Evolutionary conservation across 345 rosid species (phyloP).

Genomic region (Citrus unshiu): DNA sequence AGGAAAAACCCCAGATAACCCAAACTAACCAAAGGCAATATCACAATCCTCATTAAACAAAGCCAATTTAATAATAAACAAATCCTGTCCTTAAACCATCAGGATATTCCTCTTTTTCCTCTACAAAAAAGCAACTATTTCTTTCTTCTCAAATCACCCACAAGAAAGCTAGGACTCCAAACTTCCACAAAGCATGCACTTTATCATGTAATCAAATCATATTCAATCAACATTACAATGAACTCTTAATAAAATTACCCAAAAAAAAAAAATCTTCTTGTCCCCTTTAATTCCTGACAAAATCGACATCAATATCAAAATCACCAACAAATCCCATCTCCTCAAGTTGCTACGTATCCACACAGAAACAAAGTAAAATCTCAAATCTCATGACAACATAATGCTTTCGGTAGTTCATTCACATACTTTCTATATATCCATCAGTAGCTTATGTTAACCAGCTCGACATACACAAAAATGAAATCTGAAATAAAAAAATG

Average conservation of each 20-base stretch:
- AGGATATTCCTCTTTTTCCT: not conserved
- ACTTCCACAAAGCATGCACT: not conserved
- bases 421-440: not conserved
- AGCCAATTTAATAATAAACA: not conserved
- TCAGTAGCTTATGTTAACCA: not conserved
- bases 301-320: not conserved
- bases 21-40: not conserved
- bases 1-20: not conserved
- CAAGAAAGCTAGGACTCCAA: not conserved
- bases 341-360: not conserved
- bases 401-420: not conserved
- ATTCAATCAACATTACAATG: not conserved
- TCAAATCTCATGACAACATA: not conserved
- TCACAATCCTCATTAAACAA: not conserved
- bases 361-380: not conserved
- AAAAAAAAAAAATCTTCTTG: not conserved
- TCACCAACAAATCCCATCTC: constrained; percentile 1
- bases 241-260: not conserved
- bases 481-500: constrained; percentile 9
- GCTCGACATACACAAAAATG: not conserved
- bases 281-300: not conserved
- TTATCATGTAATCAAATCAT: not conserved
- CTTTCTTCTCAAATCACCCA: not conserved
- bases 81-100: not conserved
- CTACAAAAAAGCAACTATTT: not conserved